Base-by-base conservation (phyloP, 192 early-diverging fungal species). In the Entomortierella lignicola region DNA sequence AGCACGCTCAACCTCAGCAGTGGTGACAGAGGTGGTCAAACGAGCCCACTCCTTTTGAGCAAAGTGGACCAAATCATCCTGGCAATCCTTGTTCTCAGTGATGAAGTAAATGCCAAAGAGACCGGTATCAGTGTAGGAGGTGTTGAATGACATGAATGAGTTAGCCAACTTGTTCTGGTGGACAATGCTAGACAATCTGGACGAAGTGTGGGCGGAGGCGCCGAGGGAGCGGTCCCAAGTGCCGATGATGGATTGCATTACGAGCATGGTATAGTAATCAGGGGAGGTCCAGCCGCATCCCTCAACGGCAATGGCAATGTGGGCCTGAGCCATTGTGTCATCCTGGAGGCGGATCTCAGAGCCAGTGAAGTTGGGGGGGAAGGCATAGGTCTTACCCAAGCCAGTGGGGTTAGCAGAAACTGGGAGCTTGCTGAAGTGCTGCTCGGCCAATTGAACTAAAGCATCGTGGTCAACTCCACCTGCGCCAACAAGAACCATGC, bases 111-210 rank as follows among this genome's bases (percentile, higher is more conserved):
- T 95, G 63, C 97, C 97, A 87, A 95, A 99, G 54, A 99, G 88
- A 47, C 97, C 97, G 25, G 96, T 98, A 84, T 99, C 97, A 44
- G 92, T 92, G 90, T 99, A 99, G 20, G 96, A 96, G 27, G 97
- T 98, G 89, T 99, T 98, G 90, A 99, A 99, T 56, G 96, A 93
- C 94, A 97, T 96, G 92, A 97, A 99, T 57, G 95, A 97, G 88
- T 97, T 99, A 77, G 96, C 97, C 62, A 99, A 87, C 53, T 91
- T 86, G 85, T 92, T 82, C 85, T 96, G 87, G 83, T 90, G 84
- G 60, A 98, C 85, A 52, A 93, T 86, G 80, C 91, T 86, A 50
- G 97, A 94, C 66, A 99, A 86, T 53, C 92, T 87, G 53, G 96
- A 96, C 50, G 91, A 92, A 63, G 93, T 85, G 85, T 98, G 92